phyloP scores from a whole-genome alignment of 257 asterid species.

The Petunia axillaris region DNA sequence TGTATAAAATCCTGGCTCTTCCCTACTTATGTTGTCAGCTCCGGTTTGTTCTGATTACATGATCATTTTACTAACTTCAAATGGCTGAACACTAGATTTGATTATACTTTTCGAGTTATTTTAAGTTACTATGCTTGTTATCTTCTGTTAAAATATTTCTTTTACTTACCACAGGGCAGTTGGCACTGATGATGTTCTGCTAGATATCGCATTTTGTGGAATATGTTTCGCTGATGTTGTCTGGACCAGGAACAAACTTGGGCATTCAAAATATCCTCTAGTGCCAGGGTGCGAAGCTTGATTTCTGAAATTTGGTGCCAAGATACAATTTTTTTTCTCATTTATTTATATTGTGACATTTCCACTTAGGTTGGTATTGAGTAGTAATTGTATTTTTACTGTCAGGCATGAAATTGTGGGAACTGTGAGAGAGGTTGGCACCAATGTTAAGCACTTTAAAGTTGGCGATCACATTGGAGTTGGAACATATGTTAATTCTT shows the following conservation, averaged over 20 bases:
- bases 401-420: constrained; percentile 90
- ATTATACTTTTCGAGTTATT: not conserved
- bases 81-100: constrained; percentile 6
- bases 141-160: no score
- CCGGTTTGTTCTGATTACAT: not conserved
- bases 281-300: constrained; percentile 79
- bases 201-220: constrained; percentile 71
- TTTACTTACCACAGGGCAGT: constrained; percentile 53
- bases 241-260: constrained; percentile 68
- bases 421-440: constrained; percentile 65
- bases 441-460: constrained; percentile 60
- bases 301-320: not conserved
- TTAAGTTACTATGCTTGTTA: not conserved
- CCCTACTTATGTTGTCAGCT: not conserved
- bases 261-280: constrained; percentile 76
- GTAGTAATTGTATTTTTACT: constrained; percentile 18
- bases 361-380: not conserved
- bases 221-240: constrained; percentile 83
- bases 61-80: not conserved
- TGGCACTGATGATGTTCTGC: constrained; percentile 67
- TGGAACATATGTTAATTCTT: constrained; percentile 88
- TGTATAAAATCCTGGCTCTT: no score
- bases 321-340: not conserved
- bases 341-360: not conserved
- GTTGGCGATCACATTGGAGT: constrained; percentile 84